Base-by-base conservation (phyloP, 2,329 filamentous ascomycete species). In the Neonectria ditissima region DNA sequence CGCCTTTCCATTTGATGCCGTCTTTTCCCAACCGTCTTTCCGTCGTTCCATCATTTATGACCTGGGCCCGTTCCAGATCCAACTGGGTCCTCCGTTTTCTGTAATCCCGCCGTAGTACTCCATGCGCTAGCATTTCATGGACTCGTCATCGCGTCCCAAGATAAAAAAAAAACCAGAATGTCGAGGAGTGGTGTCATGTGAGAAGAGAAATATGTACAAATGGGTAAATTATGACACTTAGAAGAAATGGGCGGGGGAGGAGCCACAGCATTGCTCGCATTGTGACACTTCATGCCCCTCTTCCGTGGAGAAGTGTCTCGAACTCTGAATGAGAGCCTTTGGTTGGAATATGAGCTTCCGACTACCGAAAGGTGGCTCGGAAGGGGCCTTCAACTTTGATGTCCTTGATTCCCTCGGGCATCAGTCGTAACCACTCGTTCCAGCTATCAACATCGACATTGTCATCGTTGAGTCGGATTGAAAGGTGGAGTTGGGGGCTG, bases 401-500 rank as follows among this genome's bases (percentile, higher is more conserved):
- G 62, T 87, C 85, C 68, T 79, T 82, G 67, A 88, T 81, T 8
- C 84, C 83, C 60, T 87, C 84, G 2, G 86, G 86, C 81, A 88
- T 85, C 70, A 85, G 77, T 22, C 86, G 82, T 65, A 89, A 74
- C 85, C 86, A 88, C 70, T 88, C 86, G 57, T 82, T 79, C 86
- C 86, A 87, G 58, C 77, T 82, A 54, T 88, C 85, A 56, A 83
- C 73, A 63, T 86, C 82, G 63, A 86, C 75, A 30, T 80, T 80
- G 24, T 86, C 84, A 43, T 87, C 85, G 2, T 80, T 80, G 44
- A 88, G 74, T 26, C 82, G 80, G 58, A 88, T 80, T 10, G 82
- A 83, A 8, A 89, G 71, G 55, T 81, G 83, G 37, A 88, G 65
- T 58, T 85, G 82, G 2, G 82, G 78, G 26, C 80, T 82, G n/a